A percentile compares a stretch with the other conserved stretches of the same genome.
Conservation (phyloP, 208 protist genomes). For the Balamuthia mandrillaris region DNA sequence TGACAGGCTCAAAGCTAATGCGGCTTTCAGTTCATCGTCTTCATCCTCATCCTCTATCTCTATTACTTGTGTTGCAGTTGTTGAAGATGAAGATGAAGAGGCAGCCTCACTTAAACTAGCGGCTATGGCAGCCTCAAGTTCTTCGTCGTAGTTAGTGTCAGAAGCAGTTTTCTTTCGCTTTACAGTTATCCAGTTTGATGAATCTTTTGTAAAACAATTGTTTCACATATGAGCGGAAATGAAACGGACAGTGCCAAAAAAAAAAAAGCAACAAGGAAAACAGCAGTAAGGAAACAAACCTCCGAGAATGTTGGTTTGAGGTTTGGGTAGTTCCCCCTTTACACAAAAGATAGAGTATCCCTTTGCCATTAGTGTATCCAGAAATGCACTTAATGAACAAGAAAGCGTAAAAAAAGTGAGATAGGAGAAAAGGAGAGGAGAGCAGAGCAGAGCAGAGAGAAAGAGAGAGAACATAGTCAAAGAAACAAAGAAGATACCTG, state of each 20-base stretch:
- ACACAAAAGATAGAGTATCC: slow-evolving; percentile 25
- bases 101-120: not conserved
- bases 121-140: slow-evolving; percentile 1
- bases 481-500: not conserved
- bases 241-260: not conserved
- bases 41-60: not conserved
- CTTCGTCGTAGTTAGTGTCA: not conserved
- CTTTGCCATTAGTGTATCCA: slow-evolving; percentile 27
- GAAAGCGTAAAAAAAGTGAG: no score
- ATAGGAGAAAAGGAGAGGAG: no score
- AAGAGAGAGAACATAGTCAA: not conserved
- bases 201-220: not conserved
- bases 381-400: slow-evolving; percentile 10
- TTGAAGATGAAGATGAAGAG: not conserved
- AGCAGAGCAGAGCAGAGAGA: not conserved
- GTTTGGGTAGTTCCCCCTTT: not conserved
- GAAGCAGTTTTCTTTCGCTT: not conserved
- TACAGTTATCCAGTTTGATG: not conserved
- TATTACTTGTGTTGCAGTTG: not conserved
- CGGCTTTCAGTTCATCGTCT: not conserved
- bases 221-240: not conserved
- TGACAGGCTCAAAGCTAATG: slow-evolving; percentile 17
- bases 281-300: not conserved
- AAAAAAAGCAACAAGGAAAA: not conserved
- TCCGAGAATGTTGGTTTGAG: not conserved